phyloP scores from a whole-genome alignment of 1,284 basidiomycete species.

The Agaricales sp. region DNA sequence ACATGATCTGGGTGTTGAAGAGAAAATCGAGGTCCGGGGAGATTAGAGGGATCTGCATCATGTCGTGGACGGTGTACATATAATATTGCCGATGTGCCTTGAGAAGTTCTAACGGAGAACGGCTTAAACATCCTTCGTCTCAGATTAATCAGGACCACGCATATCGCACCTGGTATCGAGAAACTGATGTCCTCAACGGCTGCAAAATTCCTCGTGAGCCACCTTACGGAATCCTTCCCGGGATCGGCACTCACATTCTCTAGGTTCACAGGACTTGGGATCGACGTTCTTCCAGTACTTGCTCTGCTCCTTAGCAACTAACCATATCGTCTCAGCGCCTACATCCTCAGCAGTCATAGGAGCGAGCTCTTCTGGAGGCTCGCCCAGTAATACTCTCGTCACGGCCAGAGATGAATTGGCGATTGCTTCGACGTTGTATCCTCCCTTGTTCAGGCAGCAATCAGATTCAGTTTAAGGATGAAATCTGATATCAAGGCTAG shows the following conservation, averaged over 20 bases:
- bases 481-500: slow-evolving; percentile 1
- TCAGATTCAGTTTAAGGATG: slow-evolving; percentile 5
- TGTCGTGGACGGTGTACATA: slow-evolving; percentile 59
- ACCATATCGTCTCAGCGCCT: slow-evolving; percentile 81
- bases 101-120: slow-evolving; percentile 71
- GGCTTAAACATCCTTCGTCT: too few species aligned
- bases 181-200: slow-evolving; percentile 47
- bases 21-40: slow-evolving; percentile 50
- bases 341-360: slow-evolving; percentile 64
- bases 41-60: slow-evolving; percentile 76
- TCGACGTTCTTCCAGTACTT: slow-evolving; percentile 86
- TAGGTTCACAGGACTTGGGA: slow-evolving; percentile 69
- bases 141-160: too few species aligned
- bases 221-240: slow-evolving; percentile 1
- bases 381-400: slow-evolving; percentile 76
- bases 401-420: slow-evolving; percentile 85
- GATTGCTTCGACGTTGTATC: slow-evolving; percentile 90
- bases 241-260: slow-evolving; percentile 40
- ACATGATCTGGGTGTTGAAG: slow-evolving; percentile 75
- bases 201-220: slow-evolving; percentile 17
- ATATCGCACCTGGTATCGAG: slow-evolving; percentile 49
- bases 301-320: slow-evolving; percentile 80
- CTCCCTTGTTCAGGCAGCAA: slow-evolving; percentile 62
- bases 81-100: slow-evolving; percentile 79
- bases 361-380: slow-evolving; percentile 67